Evolutionary conservation across 768 basidiomycete genomes (phyloP).

Genomic region (Candolleomyces aberdarensis): DNA sequence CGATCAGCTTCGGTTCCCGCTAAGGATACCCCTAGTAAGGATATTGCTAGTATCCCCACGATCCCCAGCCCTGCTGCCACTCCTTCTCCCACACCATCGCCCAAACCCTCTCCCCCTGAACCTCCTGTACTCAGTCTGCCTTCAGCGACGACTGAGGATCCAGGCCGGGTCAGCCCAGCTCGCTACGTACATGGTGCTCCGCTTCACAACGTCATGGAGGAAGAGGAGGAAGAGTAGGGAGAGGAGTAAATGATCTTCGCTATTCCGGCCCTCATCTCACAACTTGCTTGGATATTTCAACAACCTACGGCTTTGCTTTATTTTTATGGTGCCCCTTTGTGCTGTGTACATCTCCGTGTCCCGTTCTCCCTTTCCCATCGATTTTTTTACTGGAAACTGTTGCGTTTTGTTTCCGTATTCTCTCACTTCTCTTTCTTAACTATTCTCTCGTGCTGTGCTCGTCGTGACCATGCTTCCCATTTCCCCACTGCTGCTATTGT

Average conservation of each 20-base stretch:
- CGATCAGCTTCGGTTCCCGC: constrained; percentile 26
- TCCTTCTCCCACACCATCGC: constrained; percentile 22
- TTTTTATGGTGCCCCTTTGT: no score
- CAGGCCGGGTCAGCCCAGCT: constrained; percentile 59
- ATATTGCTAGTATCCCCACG: constrained; percentile 9
- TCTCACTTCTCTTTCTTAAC: no score
- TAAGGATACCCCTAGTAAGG: constrained; percentile 4
- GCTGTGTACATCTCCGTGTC: no score
- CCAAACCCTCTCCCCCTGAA: constrained; percentile 22
- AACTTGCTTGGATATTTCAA: no score
- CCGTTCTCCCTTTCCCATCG: no score
- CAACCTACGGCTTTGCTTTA: not conserved
- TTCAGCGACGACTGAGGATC: constrained; percentile 36
- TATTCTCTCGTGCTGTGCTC: no score
- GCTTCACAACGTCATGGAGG: constrained; percentile 82
- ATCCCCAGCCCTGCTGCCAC: constrained; percentile 21
- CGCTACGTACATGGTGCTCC: constrained; percentile 85
- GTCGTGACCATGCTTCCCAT: no score
- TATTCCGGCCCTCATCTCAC: not conserved
- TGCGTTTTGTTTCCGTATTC: no score
- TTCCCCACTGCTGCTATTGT: no score
- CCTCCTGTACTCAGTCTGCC: constrained; percentile 19
- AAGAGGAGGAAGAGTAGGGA: constrained; percentile 73
- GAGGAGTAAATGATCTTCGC: not conserved
- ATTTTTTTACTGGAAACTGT: no score